These are phyloP conservation scores for Zizania latifolia DNA, from an alignment of 176 grass and related monocot species.

Conservation along the genomic window DNA sequence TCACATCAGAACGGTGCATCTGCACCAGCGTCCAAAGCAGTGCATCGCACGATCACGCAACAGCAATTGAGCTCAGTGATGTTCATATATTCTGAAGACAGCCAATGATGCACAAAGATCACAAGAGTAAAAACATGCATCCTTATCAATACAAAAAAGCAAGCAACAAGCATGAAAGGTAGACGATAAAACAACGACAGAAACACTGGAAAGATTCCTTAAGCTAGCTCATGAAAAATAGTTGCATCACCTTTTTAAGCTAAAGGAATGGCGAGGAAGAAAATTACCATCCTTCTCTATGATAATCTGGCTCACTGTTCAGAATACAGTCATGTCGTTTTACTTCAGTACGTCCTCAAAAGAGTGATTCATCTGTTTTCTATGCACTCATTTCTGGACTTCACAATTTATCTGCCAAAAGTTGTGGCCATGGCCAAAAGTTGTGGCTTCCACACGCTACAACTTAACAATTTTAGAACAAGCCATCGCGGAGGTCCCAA, in stretches of 20 bases:
- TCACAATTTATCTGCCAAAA: conserved; percentile 33
- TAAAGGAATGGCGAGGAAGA: conserved; percentile 19
- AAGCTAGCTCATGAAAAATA: not conserved
- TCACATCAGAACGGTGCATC: conserved; percentile 21
- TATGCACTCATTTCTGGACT: conserved; percentile 6
- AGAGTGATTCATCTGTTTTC: conserved; percentile 21
- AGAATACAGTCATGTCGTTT: conserved; percentile 1
- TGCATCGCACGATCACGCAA: not conserved
- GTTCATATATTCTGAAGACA: conserved; percentile 44
- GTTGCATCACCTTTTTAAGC: conserved; percentile 5
- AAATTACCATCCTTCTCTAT: conserved; percentile 18
- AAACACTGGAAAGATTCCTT: not conserved
- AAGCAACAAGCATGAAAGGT: not conserved
- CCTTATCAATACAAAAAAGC: not conserved
- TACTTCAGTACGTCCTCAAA: conserved; percentile 9
- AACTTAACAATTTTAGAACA: conserved; percentile 18
- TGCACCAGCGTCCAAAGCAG: not conserved
- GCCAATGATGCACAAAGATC: conserved; percentile 7
- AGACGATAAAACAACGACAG: not conserved
- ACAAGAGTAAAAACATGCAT: conserved; percentile 9
- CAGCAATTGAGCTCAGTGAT: conserved; percentile 9
- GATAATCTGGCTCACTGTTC: not conserved
- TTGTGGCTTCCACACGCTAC: conserved; percentile 21
- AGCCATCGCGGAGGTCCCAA: conserved; percentile 11
- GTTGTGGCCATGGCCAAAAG: conserved; percentile 36